Evolutionary conservation across 805 yeast species (phyloP), one percentile per base, ranked within the genome.

Genomic region (Priceomyces medius): DNA sequence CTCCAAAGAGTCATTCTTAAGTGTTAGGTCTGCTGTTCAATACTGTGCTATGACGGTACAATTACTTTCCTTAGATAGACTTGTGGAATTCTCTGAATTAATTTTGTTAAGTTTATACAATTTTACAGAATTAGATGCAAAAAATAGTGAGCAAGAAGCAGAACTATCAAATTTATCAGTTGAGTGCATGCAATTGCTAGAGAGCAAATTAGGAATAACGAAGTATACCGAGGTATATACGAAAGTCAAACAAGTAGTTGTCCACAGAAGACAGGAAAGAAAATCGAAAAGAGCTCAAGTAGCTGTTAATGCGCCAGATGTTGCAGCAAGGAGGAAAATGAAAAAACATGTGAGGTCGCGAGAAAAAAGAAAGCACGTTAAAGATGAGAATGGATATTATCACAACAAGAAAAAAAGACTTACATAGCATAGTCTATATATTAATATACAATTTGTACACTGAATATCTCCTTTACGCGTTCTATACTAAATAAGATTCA

Each of bases 221-320:
- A 81, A 74, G 19, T 91, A 83, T 56, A 76, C 87, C 9, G 59
- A 67, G 16, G 63, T 78, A 2, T 84, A 82, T 55, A 67, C 85
- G 1, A 67, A 68, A 34, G 93, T 88, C n/a, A 79, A 80, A 56
- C 79, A 74, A 48, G 53, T 54, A 13, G 83, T 90, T 18, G 64
- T 62, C 20, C 67, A 68, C 26, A 78, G 88, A 60, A 77, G 97
- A 54, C 75, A 76, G 44, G 95, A 88, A 37, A 79, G 97, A 63
- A 80, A 74, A 56, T 76, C 85, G 0, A 83, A 82, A 56, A 74
- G 89, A 43, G 85, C 95, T 0, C 82, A 85, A 44, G 65, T 88
- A 57, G 85, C 88, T 2, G 72, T 90, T 8, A 76, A 74, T 16
- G 85, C 84, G 3, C 98, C 98, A 0, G 96, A 85, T 12, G 64